Evolutionary conservation across 2,329 filamentous ascomycete genomes (phyloP).

Genomic region (Didymella pinodella): DNA sequence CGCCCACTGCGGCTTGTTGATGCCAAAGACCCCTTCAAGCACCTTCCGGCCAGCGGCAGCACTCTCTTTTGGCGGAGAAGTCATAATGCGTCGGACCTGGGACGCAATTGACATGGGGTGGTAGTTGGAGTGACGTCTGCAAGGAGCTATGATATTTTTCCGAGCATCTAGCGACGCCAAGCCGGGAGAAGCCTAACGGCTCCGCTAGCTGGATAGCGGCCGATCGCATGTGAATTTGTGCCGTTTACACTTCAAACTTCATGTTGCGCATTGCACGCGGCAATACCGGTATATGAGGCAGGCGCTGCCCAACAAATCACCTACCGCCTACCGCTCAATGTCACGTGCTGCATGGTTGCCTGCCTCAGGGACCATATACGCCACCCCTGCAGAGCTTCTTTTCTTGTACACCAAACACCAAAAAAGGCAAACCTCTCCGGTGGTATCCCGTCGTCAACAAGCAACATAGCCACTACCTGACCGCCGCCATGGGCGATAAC

Average conservation of each 20-base stretch:
- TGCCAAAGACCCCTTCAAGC: constrained; percentile 72
- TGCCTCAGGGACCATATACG: no score
- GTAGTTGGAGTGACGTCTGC: constrained; percentile 9
- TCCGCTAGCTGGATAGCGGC: constrained; percentile 21
- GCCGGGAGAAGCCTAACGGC: constrained; percentile 12
- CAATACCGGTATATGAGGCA: background rate
- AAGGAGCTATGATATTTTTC: constrained; percentile 10
- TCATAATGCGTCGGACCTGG: constrained; percentile 34
- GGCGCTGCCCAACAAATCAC: background rate
- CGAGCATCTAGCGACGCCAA: constrained; percentile 11
- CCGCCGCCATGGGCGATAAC: constrained; percentile 43
- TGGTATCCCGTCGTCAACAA: no score
- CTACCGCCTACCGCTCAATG: background rate
- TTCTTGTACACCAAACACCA: no score
- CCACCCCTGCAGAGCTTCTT: no score
- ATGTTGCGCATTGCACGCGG: background rate
- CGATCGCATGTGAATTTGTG: constrained; percentile 29
- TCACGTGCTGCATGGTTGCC: no score
- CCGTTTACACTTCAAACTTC: constrained; percentile 8
- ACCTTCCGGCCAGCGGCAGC: constrained; percentile 51
- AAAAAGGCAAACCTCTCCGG: no score
- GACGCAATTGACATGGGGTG: constrained; percentile 35
- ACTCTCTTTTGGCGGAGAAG: constrained; percentile 35
- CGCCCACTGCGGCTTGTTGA: constrained; percentile 89
- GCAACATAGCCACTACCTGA: no score